Evolutionary conservation across 2,329 filamentous ascomycete species (phyloP), one percentile per base, ranked within the genome.

Genomic region (Aspergillus chevalieri): DNA sequence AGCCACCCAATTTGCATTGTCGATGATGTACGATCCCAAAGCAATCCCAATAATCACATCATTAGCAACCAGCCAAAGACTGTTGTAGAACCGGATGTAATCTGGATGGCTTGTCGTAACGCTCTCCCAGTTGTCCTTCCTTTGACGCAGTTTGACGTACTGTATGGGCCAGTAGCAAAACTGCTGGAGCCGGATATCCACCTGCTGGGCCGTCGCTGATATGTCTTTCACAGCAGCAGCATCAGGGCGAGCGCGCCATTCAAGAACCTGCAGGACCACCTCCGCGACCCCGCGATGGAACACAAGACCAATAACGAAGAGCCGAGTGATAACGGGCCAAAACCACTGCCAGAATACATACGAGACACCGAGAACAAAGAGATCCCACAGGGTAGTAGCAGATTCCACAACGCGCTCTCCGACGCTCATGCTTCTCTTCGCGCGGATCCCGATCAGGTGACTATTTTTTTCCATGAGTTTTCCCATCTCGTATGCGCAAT

Each of bases 131-230:
- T 95, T 89, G 54, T 85, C 84, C 65, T 95, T 94, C 36, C 91
- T 80, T 63, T 88, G 84, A n/a, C 91, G 85, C 43, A 98, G 71
- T 14, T 90, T 97, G 41, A 92, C 79, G 65, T 97, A 96, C 67
- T 98, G 92, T 70, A 95, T 89, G 2, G 93, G 94, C 91, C 92
- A 97, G 68, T 98, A 98, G 70, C 92, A 97, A 65, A 97, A 97
- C 66, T 98, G 93, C 65, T 97, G 90, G 19, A 98, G 78, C 4
- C 93, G 87, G 56, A 98, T 96, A 70, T 98, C 93, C 33, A 98
- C 85, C 69, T 98, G 93, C 67, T 98, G 93, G 21, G 93, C 93
- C 0, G 92, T 97, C 12, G 93, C 93, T 28, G 91, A 97, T 42
- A 97, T 83, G 65, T 98, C 93, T 66, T 97, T 97, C 49, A 98